Base-by-base conservation (phyloP, 2,329 filamentous ascomycete species). In the Domatiomyces globalis region DNA sequence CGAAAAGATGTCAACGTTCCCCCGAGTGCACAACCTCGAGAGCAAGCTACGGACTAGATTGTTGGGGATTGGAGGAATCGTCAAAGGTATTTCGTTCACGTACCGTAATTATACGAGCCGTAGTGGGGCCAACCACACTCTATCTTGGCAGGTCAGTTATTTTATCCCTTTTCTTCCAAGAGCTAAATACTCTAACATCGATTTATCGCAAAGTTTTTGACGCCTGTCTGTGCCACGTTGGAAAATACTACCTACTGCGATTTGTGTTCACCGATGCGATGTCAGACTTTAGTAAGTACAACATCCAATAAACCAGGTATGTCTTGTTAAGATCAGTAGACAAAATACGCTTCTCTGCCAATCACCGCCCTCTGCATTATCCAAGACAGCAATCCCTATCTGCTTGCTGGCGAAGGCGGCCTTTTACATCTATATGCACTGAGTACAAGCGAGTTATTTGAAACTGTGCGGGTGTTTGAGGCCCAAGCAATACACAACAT, bases 321-420 rank as follows among this genome's bases (percentile, higher is more conserved):
- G 12, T 5, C 33, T 39, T 39, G 33, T 39, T 39, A 39, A 39
- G 33, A 39, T 15, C 33, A 39, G 9, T 15, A 39, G 33, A 39
- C 33, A 39, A 39, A 49, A 43, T 49, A 46, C 45, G 33, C 52
- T 33, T 69, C 66, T 61, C 64, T 72, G 43, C 70, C 70, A 29
- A 64, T 71, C 54, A 68, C 69, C 53, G 66, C 67, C 45, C 57
- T 72, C 39, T 63, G 64, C 57, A 60, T 60, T 22, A 51, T 69
- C 49, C 54, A 58, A 45, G 54, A 65, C 53, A 55, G 56, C 36
- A 51, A 45, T 10, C 54, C 58, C 22, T 55, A 69, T 45, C 52
- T 72, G 33, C 48, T 73, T 10, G 62, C 66, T 51, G 69, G 68
- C 2, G 65, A 68, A 59, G 70, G 70, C 0, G 63, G 64, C 19